Evolutionary conservation across 192 early-diverging fungal genomes (phyloP).

Genomic region (Coemansia asiatica): DNA sequence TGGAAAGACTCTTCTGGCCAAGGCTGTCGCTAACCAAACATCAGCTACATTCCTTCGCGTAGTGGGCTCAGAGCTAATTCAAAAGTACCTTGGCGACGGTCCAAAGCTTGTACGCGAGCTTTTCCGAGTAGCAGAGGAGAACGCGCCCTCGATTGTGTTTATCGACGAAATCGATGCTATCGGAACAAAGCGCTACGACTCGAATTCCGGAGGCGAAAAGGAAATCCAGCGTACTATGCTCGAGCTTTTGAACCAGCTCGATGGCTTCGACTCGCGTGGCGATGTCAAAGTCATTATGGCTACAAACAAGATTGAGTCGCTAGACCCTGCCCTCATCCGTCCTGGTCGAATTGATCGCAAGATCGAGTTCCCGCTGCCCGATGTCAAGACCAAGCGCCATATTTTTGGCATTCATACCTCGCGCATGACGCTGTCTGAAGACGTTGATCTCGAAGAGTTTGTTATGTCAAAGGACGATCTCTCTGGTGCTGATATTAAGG

Average conservation of each 20-base stretch:
- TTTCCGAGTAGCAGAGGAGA: constrained; percentile 95
- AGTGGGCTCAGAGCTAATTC: constrained; percentile 96
- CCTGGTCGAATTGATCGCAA: constrained; percentile 98
- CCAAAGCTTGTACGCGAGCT: constrained; percentile 97
- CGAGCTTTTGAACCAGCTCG: constrained; percentile 96
- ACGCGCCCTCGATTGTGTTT: constrained; percentile 97
- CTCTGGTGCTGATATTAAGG: constrained; percentile 98
- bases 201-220: constrained; percentile 89
- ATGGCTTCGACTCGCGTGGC: constrained; percentile 93
- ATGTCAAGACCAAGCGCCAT: constrained; percentile 94
- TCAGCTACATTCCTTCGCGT: constrained; percentile 97
- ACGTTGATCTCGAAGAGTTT: constrained; percentile 98
- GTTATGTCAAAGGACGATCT: constrained; percentile 99
- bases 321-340: constrained; percentile 96
- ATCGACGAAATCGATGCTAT: constrained; percentile 99
- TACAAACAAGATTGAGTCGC: constrained; percentile 94
- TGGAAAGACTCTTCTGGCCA: constrained; percentile 92
- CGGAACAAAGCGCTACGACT: constrained; percentile 96
- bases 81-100: constrained; percentile 98
- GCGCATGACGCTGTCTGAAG: constrained; percentile 91
- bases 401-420: constrained; percentile 96
- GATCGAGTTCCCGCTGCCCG: constrained; percentile 98
- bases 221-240: constrained; percentile 98
- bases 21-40: constrained; percentile 98
- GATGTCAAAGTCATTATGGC: constrained; percentile 99